Percentiles rank a stretch among this genome's conserved stretches.
Evolutionary conservation across 225 moss, liverwort and hornwort species (phyloP).

Genomic region (Anthoceros angustus): DNA sequence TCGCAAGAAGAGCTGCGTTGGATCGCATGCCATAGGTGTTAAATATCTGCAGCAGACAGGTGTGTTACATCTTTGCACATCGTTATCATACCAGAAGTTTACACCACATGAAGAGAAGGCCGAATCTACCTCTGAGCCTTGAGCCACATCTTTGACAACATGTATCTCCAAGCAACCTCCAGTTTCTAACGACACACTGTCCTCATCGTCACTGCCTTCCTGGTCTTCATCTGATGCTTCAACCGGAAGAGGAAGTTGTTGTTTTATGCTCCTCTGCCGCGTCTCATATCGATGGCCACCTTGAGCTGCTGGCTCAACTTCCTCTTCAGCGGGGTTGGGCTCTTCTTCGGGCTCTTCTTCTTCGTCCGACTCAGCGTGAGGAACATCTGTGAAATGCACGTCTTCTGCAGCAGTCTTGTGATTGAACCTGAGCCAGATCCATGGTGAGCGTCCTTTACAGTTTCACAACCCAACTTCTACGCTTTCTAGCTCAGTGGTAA

Average conservation of each 20-base stretch:
- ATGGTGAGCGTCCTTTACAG: not conserved
- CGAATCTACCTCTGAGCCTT: constrained; percentile 47
- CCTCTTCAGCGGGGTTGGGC: not conserved
- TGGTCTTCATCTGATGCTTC: not conserved
- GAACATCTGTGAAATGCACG: constrained; percentile 61
- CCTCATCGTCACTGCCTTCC: not conserved
- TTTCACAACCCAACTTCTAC: not conserved
- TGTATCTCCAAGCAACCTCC: constrained; percentile 62
- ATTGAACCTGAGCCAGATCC: constrained; percentile 49
- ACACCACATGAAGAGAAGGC: not conserved
- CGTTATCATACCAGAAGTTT: not conserved
- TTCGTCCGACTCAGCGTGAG: constrained; percentile 23
- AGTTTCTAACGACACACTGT: constrained; percentile 25
- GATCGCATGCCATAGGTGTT: constrained; percentile 69
- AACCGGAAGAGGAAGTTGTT: not conserved
- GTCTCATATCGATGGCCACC: constrained; percentile 7
- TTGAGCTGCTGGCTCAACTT: not conserved
- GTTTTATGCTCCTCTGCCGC: not conserved
- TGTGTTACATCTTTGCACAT: not conserved
- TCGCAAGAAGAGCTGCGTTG: constrained; percentile 70
- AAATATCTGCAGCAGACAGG: constrained; percentile 38
- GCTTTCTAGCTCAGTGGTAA: not conserved
- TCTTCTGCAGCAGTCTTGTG: constrained; percentile 83
- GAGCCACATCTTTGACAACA: constrained; percentile 54
- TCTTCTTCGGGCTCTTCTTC: constrained; percentile 7